These are phyloP conservation scores for Incumbomyces delicatus DNA, from an alignment of 2,329 filamentous ascomycete species.

Conservation along the genomic window DNA sequence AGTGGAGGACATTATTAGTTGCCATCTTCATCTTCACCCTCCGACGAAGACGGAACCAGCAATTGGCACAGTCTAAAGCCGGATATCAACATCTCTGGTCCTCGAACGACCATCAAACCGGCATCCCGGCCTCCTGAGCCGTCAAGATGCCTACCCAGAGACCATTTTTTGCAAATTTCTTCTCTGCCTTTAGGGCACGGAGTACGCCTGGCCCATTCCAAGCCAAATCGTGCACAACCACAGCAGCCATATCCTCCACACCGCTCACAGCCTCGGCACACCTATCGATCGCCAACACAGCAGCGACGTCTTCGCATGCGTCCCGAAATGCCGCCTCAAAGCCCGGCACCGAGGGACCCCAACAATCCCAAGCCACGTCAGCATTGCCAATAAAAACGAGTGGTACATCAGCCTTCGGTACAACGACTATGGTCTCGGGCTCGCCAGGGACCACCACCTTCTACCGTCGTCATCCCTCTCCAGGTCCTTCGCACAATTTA, in stretches of 20 bases:
- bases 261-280: constrained; percentile 28
- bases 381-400: constrained; percentile 31
- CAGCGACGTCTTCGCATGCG: constrained; percentile 30
- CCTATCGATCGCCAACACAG: constrained; percentile 27
- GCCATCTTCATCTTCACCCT: too few relatives aligned
- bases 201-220: constrained; percentile 43
- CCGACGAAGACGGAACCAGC: too few relatives aligned
- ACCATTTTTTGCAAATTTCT: constrained; percentile 56
- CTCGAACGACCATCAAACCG: background rate
- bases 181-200: constrained; percentile 57
- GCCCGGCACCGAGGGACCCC: constrained; percentile 21
- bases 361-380: constrained; percentile 20
- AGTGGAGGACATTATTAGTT: too few relatives aligned
- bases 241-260: constrained; percentile 23
- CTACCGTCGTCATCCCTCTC: constrained; percentile 20
- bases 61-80: too few relatives aligned
- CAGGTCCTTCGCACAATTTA: constrained; percentile 22
- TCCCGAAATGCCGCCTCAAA: constrained; percentile 42
- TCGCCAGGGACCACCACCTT: constrained; percentile 19
- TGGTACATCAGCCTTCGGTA: constrained; percentile 15
- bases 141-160: constrained; percentile 53
- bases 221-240: constrained; percentile 37
- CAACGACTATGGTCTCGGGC: constrained; percentile 14
- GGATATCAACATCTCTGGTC: too few relatives aligned
- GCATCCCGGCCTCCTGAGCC: background rate